Conservation (phyloP, 805 yeast species). For the Torulaspora microellipsoides region DNA sequence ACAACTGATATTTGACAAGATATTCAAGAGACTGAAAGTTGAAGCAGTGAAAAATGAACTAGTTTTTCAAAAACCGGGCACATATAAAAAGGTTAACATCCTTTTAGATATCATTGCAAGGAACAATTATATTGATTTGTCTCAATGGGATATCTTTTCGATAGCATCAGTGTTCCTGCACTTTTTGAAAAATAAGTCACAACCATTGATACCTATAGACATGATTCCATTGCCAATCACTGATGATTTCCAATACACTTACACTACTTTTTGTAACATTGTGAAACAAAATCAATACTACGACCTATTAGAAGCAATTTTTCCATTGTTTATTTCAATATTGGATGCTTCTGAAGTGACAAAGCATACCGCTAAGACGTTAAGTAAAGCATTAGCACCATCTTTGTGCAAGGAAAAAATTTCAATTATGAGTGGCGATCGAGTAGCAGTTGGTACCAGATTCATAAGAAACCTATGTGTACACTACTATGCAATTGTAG, state of each 20-base stretch:
- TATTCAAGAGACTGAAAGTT: constrained; percentile 44
- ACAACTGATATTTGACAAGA: constrained; percentile 44
- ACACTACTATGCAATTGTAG: constrained; percentile 41
- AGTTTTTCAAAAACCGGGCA: constrained; percentile 55
- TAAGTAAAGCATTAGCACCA: constrained; percentile 47
- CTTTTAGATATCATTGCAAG: constrained; percentile 47
- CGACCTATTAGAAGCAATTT: constrained; percentile 38
- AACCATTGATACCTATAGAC: constrained; percentile 49
- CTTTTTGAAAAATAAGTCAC: constrained; percentile 48
- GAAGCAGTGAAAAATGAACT: constrained; percentile 43
- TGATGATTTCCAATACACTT: constrained; percentile 46
- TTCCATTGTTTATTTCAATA: constrained; percentile 45
- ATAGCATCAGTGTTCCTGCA: constrained; percentile 41
- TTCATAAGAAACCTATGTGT: constrained; percentile 50
- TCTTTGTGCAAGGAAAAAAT: constrained; percentile 51
- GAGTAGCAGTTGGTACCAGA: constrained; percentile 47
- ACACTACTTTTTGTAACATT: constrained; percentile 35
- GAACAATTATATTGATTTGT: constrained; percentile 54
- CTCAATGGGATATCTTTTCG: constrained; percentile 57
- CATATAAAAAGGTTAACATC: constrained; percentile 41
- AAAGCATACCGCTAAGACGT: constrained; percentile 36
- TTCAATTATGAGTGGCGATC: constrained; percentile 42
- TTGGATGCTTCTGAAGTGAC: constrained; percentile 38
- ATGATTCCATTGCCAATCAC: constrained; percentile 49
- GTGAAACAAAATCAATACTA: constrained; percentile 32